Base-by-base conservation (phyloP, 176 grass and related monocot genomes). In the Tillandsia leiboldiana region DNA sequence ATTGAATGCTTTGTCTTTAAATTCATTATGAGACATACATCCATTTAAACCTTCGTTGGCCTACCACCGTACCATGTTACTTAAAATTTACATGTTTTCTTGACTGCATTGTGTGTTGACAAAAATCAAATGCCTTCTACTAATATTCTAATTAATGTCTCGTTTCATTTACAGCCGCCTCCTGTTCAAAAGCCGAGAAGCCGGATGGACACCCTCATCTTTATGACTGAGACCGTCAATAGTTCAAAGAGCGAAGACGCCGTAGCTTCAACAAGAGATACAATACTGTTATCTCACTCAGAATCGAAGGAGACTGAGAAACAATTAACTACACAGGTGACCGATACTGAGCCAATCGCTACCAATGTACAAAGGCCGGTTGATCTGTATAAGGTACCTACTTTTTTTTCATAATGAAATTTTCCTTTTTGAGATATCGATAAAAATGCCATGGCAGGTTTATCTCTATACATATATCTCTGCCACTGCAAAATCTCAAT, bases 301-400 rank as follows among this genome's bases (percentile, higher is more conserved):
- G 70, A 58, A 74, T 14, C 51, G 73, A 49, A 81, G 73, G 83
- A 87, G 61, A 28, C 47, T 56, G 76, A 79, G 50, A 68, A 58
- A 51, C 70, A 87, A 48, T 49, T 49, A 72, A 59, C 66, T 7
- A 49, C 59, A 8, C 75, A 67, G 51, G 84, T 83, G 65, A 49
- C 65, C 84, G 81, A 85, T 42, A 69, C 83, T 77, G 81, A 81
- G 53, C 53, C 51, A 29, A 83, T 69, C 71, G 83, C 70, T 28
- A 63, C 66, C 61, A 65, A 62, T 73, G 63, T 92, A 56, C 81
- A 90, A 73, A 92, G 82, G 62, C 93, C 86, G 70, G 81, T 92
- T 81, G 93, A 97, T 90, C 86, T 96, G 68, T 96, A 92, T 73
- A 97, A 92, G 93, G 93, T 95, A 76, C 61, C 12, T 18, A 23